Evolutionary conservation across 768 basidiomycete species (phyloP).

Genomic region (Hygrocybe coccinea): DNA sequence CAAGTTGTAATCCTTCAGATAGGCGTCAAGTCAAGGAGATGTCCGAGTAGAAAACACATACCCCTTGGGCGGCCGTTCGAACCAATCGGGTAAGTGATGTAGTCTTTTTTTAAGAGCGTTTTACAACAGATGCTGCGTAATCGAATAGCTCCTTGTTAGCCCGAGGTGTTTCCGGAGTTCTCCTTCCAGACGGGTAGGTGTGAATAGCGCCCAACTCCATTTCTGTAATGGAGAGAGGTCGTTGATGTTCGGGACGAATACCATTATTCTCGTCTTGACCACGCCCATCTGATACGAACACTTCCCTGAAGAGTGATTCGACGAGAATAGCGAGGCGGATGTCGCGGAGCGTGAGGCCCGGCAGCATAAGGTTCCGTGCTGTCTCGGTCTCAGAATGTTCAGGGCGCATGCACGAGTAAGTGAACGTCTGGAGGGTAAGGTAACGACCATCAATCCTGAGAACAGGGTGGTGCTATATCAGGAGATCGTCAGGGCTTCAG

Average conservation of each 20-base stretch:
- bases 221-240: neutral
- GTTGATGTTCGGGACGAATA: neutral
- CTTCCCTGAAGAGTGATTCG: constrained; percentile 23
- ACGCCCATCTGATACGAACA: neutral
- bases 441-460: constrained; percentile 13
- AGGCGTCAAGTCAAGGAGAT: no score
- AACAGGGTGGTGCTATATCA: constrained; percentile 25
- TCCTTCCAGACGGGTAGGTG: neutral
- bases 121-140: no score
- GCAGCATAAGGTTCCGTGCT: constrained; percentile 8
- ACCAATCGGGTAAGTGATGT: no score
- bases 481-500: neutral
- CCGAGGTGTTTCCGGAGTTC: neutral
- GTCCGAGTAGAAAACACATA: no score
- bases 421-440: constrained; percentile 19
- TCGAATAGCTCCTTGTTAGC: neutral
- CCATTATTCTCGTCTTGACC: neutral
- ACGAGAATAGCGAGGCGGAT: constrained; percentile 43
- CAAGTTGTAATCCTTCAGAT: no score
- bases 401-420: constrained; percentile 22
- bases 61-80: no score
- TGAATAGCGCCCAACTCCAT: neutral
- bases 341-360: constrained; percentile 50
- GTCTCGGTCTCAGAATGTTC: neutral
- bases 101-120: no score